Evolutionary conservation across 2,329 filamentous ascomycete genomes (phyloP), one percentile per base, ranked within the genome.

Genomic region (Coleophoma crateriformis): DNA sequence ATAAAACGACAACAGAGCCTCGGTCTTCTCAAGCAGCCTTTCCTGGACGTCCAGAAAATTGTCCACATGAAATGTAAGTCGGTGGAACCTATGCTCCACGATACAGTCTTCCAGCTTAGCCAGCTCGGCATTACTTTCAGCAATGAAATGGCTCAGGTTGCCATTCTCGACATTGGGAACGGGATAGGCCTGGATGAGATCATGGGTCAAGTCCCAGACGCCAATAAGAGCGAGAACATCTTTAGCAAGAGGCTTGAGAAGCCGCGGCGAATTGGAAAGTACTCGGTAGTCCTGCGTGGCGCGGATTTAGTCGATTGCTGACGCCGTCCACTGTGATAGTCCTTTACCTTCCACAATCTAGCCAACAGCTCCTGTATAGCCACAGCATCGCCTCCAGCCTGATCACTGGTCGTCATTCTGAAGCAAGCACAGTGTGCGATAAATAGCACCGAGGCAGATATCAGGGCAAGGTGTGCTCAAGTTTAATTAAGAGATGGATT

Each of bases 141-240:
- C 33, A 12, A 38, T 39, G 27, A 54, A 37, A 20, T 49, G 49
- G 12, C 42, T 38, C 13, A 52, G 41, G 5, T 34, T 42, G 22
- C 41, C 49, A 35, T 46, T 50, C 27, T 50, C 43, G n/a, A 42
- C 42, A 14, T 17, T 33, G 6, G 45, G 45, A 17, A 50, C 38
- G n/a, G 51, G 44, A 14, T 37, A 47, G 14, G 44, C 48, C 32
- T 50, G 44, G 35, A 47, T 45, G 15, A 49, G 35, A 37, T 52
- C 50, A 15, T 52, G 47, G 14, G 50, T 46, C 3, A 51, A 19
- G 43, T 50, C 40, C 35, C 51, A 33, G 11, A 45, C 38, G 20
- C 50, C 50, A n/a, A 52, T 46, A 6, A 54, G 50, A n/a, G 50
- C 46, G n/a, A 52, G 41, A 19, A 52, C 42, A 22, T 54, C 47